phyloP scores from a whole-genome alignment of 2,329 filamentous ascomycete genomes.

The Cucurbitaria berberidis region DNA sequence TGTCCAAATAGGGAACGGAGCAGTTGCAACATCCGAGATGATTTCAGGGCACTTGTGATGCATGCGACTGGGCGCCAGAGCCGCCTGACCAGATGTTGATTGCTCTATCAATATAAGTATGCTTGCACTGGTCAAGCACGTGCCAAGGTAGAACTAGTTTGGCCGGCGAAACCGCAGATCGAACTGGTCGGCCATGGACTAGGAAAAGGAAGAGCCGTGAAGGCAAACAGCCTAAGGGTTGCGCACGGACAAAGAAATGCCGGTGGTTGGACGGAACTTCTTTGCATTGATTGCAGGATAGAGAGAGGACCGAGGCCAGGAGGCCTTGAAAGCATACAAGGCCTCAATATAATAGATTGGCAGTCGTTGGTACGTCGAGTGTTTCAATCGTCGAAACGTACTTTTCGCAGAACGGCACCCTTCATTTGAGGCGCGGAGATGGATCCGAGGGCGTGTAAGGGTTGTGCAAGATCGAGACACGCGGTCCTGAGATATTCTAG shows the following conservation, averaged over 20 bases:
- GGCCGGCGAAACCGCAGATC: background rate
- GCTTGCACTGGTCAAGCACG: slow-evolving; percentile 16
- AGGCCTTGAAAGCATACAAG: slow-evolving; percentile 13
- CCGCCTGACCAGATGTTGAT: slow-evolving; percentile 17
- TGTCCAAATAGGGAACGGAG: slow-evolving; percentile 37
- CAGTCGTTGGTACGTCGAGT: slow-evolving; percentile 26
- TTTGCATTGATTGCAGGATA: slow-evolving; percentile 30
- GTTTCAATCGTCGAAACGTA: slow-evolving; percentile 32
- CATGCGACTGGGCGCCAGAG: slow-evolving; percentile 13
- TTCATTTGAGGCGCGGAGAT: slow-evolving; percentile 24
- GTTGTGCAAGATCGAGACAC: slow-evolving; percentile 6
- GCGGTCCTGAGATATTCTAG: slow-evolving; percentile 21
- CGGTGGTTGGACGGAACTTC: slow-evolving; percentile 39
- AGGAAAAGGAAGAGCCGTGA: slow-evolving; percentile 2
- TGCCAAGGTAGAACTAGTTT: slow-evolving; percentile 10
- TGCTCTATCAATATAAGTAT: slow-evolving; percentile 26
- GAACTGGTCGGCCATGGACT: slow-evolving; percentile 1
- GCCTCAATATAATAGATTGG: slow-evolving; percentile 45
- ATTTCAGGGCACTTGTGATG: background rate
- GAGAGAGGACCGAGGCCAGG: slow-evolving; percentile 16
- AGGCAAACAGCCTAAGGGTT: slow-evolving; percentile 4
- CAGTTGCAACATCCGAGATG: background rate
- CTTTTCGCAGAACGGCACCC: slow-evolving; percentile 20
- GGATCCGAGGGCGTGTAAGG: slow-evolving; percentile 7
- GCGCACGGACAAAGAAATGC: slow-evolving; percentile 17